Evolutionary conservation across 75 land plant genomes (phyloP).

Genomic region (Gnetum montanum): DNA sequence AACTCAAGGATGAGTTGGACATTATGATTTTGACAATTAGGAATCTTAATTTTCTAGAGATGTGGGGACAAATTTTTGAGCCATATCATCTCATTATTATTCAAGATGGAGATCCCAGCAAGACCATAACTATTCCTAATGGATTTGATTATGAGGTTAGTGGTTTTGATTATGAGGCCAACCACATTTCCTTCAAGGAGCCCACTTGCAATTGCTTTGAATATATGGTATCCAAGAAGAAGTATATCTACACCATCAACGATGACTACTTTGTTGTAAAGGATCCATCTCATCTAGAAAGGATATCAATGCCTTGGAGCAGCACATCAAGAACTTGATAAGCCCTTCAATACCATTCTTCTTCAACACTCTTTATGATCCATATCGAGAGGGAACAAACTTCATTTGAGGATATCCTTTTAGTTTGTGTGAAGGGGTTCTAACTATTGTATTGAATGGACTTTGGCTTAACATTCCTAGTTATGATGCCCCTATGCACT

Average conservation of each 20-base stretch:
- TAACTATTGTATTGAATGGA: slow-evolving; percentile 68
- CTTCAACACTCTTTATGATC: slow-evolving; percentile 53
- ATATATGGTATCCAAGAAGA: slow-evolving; percentile 59
- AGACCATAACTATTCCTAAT: slow-evolving; percentile 43
- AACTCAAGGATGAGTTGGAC: slow-evolving; percentile 48
- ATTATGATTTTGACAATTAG: slow-evolving; percentile 60
- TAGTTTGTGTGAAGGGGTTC: slow-evolving; percentile 49
- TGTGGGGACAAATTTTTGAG: slow-evolving; percentile 65
- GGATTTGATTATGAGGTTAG: slow-evolving; percentile 64
- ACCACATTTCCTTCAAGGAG: slow-evolving; percentile 67
- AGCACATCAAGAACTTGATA: slow-evolving; percentile 45
- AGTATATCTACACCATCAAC: slow-evolving; percentile 61
- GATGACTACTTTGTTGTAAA: slow-evolving; percentile 75
- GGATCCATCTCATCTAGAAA: slow-evolving; percentile 61
- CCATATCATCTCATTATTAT: slow-evolving; percentile 59
- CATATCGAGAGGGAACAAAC: slow-evolving; percentile 40
- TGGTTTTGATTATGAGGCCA: slow-evolving; percentile 49
- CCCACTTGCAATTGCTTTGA: slow-evolving; percentile 71
- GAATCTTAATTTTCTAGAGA: slow-evolving; percentile 58
- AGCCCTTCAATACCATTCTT: slow-evolving; percentile 38
- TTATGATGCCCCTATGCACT: slow-evolving; percentile 76
- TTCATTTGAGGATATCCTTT: slow-evolving; percentile 52
- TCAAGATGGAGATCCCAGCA: slow-evolving; percentile 56
- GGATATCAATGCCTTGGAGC: slow-evolving; percentile 63
- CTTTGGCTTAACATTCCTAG: slow-evolving; percentile 77